Evolutionary conservation across 331 rosid species (phyloP), one percentile per base, ranked within the genome.

Genomic region (Rhamnella rubrinervis): DNA sequence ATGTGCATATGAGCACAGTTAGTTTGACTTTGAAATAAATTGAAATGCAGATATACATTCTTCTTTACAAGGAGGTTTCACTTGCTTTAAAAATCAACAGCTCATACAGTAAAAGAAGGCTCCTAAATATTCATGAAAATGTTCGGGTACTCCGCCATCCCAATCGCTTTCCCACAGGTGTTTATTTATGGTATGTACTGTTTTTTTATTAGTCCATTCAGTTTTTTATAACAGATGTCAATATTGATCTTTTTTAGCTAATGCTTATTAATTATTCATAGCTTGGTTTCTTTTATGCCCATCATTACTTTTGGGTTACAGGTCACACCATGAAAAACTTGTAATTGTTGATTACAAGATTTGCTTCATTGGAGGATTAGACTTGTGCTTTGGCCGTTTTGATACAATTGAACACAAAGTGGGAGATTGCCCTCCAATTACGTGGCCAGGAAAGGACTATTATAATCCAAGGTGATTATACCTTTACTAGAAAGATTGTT

Each of bases 301-400:
- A 46, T 47, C 8, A 20, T 21, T 46, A 20, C 50, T 63, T 9
- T 61, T n/a, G 46, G 47, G 23, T 64, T 72, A 61, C 75, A 83
- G 87, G 87, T 83, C 84, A 62, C 87, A 83, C 71, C 87, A 83
- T 53, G 87, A 83, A 69, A 83, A 83, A 79, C 75, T 83, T 56
- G 80, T 83, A 47, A 73, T 83, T 23, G 73, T 83, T 73, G 87
- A 83, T 80, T 70, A 79, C 72, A 80, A 65, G 52, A 77, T 80
- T 39, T 76, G 87, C 78, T 83, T 73, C 71, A 70, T 83, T 52
- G 87, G 87, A 55, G 87, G 87, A 49, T 62, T 83, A 55, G 87
- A 83, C 67, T 68, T 83, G 67, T 83, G 87, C 75, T 83, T 83
- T 57, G 87, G 87, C 62, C 84, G 87, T 8, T 80, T 73, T 59